Conservation (phyloP, 2,329 filamentous ascomycete genomes). For the Penicillium sp. region DNA sequence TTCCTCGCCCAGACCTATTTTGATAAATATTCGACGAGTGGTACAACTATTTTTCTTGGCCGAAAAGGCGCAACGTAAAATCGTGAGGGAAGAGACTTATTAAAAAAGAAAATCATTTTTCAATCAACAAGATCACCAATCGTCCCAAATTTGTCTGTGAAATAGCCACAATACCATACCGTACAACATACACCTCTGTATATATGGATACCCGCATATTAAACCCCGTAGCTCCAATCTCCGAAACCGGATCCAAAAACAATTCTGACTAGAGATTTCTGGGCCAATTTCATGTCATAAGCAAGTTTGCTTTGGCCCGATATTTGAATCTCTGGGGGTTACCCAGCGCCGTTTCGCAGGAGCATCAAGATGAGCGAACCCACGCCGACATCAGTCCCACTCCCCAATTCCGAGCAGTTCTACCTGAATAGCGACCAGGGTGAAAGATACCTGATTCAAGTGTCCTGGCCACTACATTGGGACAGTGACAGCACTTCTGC, state of each 20-base stretch:
- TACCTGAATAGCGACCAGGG: conserved; percentile 14
- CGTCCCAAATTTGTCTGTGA: neutral
- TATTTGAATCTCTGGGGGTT: neutral
- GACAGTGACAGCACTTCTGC: neutral
- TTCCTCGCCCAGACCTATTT: too few species aligned
- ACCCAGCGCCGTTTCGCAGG: neutral
- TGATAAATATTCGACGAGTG: too few species aligned
- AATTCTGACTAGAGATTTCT: neutral
- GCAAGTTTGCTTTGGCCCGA: neutral
- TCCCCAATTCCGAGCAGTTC: conserved; percentile 21
- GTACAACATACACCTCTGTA: neutral
- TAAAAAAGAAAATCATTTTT: too few species aligned
- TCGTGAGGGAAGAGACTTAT: too few species aligned
- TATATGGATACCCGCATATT: neutral
- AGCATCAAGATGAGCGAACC: neutral
- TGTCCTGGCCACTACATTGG: conserved; percentile 24
- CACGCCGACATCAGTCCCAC: neutral
- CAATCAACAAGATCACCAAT: neutral
- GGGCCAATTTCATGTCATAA: too few species aligned
- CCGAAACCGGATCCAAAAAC: neutral
- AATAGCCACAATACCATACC: neutral
- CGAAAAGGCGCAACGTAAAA: too few species aligned
- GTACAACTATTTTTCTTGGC: too few species aligned
- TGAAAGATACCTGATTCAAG: conserved; percentile 18
- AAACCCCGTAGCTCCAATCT: neutral